Conservation (phyloP, 2,329 filamentous ascomycete genomes). For the Spiromastix sp. region DNA sequence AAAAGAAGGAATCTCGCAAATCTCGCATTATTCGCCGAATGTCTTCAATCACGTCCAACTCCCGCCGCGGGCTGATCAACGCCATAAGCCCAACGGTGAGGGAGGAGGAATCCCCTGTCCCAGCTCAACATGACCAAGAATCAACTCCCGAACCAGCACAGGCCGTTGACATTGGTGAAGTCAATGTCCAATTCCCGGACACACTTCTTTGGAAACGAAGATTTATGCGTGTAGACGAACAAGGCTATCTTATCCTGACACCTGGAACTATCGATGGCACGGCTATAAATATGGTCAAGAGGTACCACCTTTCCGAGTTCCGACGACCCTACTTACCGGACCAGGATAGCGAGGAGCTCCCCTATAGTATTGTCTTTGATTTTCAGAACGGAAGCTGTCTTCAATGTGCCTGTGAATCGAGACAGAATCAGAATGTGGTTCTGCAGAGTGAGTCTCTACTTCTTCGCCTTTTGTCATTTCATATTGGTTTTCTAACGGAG, state of each 20-base stretch:
- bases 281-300: constrained; percentile 56
- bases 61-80: constrained; percentile 38
- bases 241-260: constrained; percentile 74
- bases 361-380: constrained; percentile 65
- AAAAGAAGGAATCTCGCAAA: constrained; percentile 46
- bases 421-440: constrained; percentile 41
- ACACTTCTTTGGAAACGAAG: constrained; percentile 93
- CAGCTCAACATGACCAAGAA: constrained; percentile 21
- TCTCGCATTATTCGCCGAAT: constrained; percentile 57
- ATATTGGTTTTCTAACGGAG: background rate
- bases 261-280: constrained; percentile 53
- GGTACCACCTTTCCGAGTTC: constrained; percentile 82
- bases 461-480: background rate
- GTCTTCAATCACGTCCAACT: constrained; percentile 46
- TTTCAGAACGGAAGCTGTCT: constrained; percentile 52
- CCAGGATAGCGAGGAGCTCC: constrained; percentile 83
- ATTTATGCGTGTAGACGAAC: constrained; percentile 72
- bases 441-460: constrained; percentile 36
- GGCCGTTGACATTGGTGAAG: constrained; percentile 67
- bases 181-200: constrained; percentile 96
- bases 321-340: constrained; percentile 70
- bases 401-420: constrained; percentile 53
- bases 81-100: constrained; percentile 27
- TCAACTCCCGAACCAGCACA: constrained; percentile 27
- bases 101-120: constrained; percentile 24